phyloP scores from a whole-genome alignment of 2,329 filamentous ascomycete genomes.

The Coleophoma crateriformis region DNA sequence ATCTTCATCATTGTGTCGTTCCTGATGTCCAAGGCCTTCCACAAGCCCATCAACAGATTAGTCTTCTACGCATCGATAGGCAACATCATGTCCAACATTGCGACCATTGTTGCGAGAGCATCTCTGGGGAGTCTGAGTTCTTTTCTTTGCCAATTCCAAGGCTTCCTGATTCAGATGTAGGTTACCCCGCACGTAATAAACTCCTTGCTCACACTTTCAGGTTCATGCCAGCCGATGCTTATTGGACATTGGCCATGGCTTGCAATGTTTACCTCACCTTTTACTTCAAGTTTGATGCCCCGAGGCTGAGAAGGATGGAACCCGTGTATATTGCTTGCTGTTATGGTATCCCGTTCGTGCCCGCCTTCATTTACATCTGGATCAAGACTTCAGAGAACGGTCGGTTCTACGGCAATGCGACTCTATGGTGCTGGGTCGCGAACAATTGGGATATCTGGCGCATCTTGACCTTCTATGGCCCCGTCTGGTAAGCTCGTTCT shows the following conservation, averaged over 20 bases:
- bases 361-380: slow-evolving; percentile 64
- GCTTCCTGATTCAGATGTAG: slow-evolving; percentile 77
- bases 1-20: slow-evolving; percentile 70
- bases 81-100: slow-evolving; percentile 73
- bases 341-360: slow-evolving; percentile 68
- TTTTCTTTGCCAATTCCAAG: slow-evolving; percentile 62
- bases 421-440: slow-evolving; percentile 77
- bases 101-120: slow-evolving; percentile 64
- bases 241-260: slow-evolving; percentile 79
- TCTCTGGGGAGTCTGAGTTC: slow-evolving; percentile 37
- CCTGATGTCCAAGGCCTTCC: slow-evolving; percentile 48
- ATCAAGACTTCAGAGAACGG: slow-evolving; percentile 45
- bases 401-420: slow-evolving; percentile 68
- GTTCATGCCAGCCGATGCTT: slow-evolving; percentile 72
- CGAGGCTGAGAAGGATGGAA: slow-evolving; percentile 61
- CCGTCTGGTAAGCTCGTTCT: slow-evolving; percentile 51
- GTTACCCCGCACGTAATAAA: slow-evolving; percentile 21
- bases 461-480: slow-evolving; percentile 69
- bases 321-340: slow-evolving; percentile 63
- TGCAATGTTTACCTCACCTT: slow-evolving; percentile 80
- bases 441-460: slow-evolving; percentile 64
- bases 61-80: slow-evolving; percentile 81
- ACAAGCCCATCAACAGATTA: slow-evolving; percentile 81
- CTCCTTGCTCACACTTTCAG: slow-evolving; percentile 31
- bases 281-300: slow-evolving; percentile 65